phyloP scores from a whole-genome alignment of 176 grass and related monocot genomes.

The Phoenix roebelenii region DNA sequence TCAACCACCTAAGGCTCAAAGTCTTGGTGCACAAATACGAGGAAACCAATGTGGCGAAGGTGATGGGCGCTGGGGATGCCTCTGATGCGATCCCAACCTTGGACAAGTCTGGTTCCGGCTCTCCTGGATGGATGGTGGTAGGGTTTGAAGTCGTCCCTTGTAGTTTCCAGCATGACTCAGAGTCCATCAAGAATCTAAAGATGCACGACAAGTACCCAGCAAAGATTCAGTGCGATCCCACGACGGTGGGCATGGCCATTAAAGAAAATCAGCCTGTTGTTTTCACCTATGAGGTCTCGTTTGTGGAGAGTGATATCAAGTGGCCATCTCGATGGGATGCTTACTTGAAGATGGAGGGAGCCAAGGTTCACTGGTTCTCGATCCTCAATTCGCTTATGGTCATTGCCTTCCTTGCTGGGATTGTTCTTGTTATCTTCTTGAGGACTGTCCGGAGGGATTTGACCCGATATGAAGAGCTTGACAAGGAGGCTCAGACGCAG shows the following conservation, averaged over 20 bases:
- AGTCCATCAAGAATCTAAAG: constrained; percentile 34
- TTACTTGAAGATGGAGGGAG: constrained; percentile 78
- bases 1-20: constrained; percentile 76
- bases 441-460: constrained; percentile 65
- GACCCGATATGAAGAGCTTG: constrained; percentile 66
- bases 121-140: constrained; percentile 54
- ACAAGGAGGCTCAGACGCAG: constrained; percentile 57
- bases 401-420: constrained; percentile 65
- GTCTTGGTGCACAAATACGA: constrained; percentile 73
- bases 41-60: constrained; percentile 44
- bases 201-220: constrained; percentile 40
- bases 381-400: constrained; percentile 88
- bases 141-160: constrained; percentile 74
- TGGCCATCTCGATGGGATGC: constrained; percentile 79
- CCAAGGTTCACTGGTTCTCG: constrained; percentile 90
- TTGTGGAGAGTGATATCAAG: constrained; percentile 76
- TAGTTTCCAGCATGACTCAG: constrained; percentile 42
- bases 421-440: constrained; percentile 61
- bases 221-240: constrained; percentile 56
- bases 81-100: constrained; percentile 23
- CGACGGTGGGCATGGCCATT: constrained; percentile 49
- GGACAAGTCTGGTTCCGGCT: constrained; percentile 10
- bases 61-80: constrained; percentile 46
- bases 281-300: constrained; percentile 59
- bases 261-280: constrained; percentile 58